These are phyloP conservation scores for Phialophora tarda DNA, from an alignment of 2,329 filamentous ascomycete species.

Conservation along the genomic window DNA sequence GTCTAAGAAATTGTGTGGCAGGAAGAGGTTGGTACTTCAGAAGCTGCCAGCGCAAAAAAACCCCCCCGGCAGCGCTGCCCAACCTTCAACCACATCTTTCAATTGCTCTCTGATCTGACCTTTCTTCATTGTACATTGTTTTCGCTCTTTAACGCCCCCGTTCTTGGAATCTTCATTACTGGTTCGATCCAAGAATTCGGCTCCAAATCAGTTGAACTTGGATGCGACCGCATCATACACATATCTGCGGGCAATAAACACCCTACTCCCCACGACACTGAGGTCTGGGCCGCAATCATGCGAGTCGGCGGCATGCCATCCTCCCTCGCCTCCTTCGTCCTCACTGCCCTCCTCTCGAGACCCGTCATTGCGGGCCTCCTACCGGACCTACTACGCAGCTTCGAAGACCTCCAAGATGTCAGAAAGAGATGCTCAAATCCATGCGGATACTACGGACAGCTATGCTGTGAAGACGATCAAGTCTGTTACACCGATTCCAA, in stretches of 20 bases:
- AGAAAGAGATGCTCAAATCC: slow-evolving; percentile 51
- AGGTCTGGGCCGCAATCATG: slow-evolving; percentile 29
- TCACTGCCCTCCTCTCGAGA: slow-evolving; percentile 28
- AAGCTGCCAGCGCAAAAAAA: slow-evolving; percentile 22
- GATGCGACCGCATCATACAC: slow-evolving; percentile 24
- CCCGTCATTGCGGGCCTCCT: slow-evolving; percentile 36
- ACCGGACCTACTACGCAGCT: slow-evolving; percentile 37
- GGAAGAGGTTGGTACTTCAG: slow-evolving; percentile 25
- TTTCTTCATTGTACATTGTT: slow-evolving; percentile 14
- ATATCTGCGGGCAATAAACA: slow-evolving; percentile 17
- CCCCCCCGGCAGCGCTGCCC: slow-evolving; percentile 19
- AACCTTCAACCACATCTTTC: slow-evolving; percentile 18
- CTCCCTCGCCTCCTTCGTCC: slow-evolving; percentile 29
- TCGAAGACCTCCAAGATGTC: slow-evolving; percentile 37
- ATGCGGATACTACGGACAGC: slow-evolving; percentile 59
- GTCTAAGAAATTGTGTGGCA: slow-evolving; percentile 20
- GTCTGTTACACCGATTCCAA: slow-evolving; percentile 58
- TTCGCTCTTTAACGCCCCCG: neutral
- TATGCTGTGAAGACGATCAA: slow-evolving; percentile 56
- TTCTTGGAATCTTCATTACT: neutral
- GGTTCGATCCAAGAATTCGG: neutral
- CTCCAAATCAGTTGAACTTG: slow-evolving; percentile 4
- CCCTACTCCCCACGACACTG: neutral
- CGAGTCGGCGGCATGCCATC: slow-evolving; percentile 27
- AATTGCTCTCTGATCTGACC: slow-evolving; percentile 11